phyloP scores from a whole-genome alignment of 306 rosid genomes.

The Malus sieversii region DNA sequence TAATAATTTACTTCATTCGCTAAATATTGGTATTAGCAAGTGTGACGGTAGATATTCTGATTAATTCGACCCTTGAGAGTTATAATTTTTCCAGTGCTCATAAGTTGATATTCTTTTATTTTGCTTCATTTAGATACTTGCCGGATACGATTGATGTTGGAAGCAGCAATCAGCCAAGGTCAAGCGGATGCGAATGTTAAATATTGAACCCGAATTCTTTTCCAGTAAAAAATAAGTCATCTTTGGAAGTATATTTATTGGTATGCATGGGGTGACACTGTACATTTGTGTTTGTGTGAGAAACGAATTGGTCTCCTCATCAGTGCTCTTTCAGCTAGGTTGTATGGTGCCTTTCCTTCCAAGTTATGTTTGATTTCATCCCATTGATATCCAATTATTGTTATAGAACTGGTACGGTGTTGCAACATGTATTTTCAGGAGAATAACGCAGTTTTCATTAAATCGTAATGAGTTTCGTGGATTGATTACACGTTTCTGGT shows the following conservation, averaged over 20 bases:
- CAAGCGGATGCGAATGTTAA: constrained; percentile 91
- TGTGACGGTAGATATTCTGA: neutral
- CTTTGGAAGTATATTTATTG: constrained; percentile 21
- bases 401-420: neutral
- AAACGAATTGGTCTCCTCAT: constrained; percentile 39
- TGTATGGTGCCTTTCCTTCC: constrained; percentile 28
- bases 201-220: constrained; percentile 29
- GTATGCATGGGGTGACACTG: constrained; percentile 35
- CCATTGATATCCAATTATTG: neutral
- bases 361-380: constrained; percentile 9
- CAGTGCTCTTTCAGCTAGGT: constrained; percentile 32
- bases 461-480: neutral
- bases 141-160: constrained; percentile 97
- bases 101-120: neutral
- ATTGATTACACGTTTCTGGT: neutral
- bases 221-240: constrained; percentile 32
- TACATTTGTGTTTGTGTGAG: constrained; percentile 44
- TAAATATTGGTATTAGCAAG: neutral
- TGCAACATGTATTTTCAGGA: neutral
- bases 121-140: constrained; percentile 57
- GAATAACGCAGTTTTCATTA: neutral
- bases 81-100: neutral
- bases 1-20: neutral
- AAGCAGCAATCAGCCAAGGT: constrained; percentile 69
- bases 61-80: neutral